Percentiles rank a stretch among this genome's conserved stretches.
Evolutionary conservation across 805 yeast species (phyloP).

Genomic region (Lipomyces orientalis): DNA sequence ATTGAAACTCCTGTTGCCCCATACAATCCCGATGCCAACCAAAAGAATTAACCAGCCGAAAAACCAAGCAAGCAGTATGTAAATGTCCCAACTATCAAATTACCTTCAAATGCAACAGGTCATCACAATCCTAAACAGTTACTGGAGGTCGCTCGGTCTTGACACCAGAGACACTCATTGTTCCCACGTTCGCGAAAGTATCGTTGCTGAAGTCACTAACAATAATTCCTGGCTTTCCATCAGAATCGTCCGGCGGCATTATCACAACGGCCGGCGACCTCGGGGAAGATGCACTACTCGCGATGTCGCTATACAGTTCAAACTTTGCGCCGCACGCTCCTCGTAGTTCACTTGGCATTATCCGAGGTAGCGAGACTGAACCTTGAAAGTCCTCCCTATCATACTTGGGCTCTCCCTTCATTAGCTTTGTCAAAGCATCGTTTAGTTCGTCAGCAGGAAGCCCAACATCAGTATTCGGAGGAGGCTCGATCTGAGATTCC

Average conservation of each 20-base stretch:
- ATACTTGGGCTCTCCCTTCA: not conserved
- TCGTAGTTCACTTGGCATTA: not conserved
- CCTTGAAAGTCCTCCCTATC: not conserved
- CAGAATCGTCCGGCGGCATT: constrained; percentile 8
- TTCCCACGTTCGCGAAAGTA: not conserved
- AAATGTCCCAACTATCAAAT: not conserved
- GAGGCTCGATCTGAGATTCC: constrained; percentile 36
- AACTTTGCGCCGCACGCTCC: not conserved
- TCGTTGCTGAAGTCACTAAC: constrained; percentile 21
- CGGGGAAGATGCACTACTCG: not conserved
- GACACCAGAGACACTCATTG: not conserved
- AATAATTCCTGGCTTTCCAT: constrained; percentile 27
- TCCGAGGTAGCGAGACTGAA: not conserved
- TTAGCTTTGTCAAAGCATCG: constrained; percentile 24
- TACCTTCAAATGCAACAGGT: not conserved
- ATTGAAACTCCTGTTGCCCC: no score
- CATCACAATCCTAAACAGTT: not conserved
- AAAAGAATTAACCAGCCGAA: not conserved
- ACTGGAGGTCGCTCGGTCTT: not conserved
- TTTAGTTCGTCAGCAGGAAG: constrained; percentile 24
- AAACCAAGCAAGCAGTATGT: not conserved
- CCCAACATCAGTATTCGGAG: constrained; percentile 38
- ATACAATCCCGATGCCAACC: not conserved
- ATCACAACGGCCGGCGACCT: constrained; percentile 11
- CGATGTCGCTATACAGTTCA: constrained; percentile 5